Conservation (phyloP, 352 stramenopile species). For the Pythium aquatile region DNA sequence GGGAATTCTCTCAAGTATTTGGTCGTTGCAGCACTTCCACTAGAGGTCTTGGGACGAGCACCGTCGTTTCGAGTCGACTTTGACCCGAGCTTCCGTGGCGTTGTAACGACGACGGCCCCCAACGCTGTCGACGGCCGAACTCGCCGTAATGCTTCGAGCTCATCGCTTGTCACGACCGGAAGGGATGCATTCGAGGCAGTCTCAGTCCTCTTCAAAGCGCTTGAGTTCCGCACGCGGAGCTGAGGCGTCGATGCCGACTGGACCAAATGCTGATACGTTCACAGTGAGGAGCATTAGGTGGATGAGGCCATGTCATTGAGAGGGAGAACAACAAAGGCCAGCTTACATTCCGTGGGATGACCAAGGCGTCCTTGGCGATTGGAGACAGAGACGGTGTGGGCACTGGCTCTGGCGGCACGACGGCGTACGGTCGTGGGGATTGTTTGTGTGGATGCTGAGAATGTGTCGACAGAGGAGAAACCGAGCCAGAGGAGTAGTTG, state of each 20-base stretch:
- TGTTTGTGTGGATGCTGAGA: conserved; percentile 12
- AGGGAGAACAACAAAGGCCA: background rate
- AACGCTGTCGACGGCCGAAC: conserved; percentile 22
- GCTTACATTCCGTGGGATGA: conserved; percentile 25
- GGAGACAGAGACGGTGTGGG: conserved; percentile 16
- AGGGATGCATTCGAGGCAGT: background rate
- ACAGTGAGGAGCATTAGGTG: no score
- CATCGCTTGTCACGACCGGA: conserved; percentile 9
- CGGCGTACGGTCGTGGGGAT: conserved; percentile 20
- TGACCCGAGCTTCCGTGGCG: background rate
- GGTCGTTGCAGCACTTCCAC: background rate
- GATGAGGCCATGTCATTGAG: no score
- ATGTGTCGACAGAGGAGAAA: conserved; percentile 12
- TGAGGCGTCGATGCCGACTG: conserved; percentile 19
- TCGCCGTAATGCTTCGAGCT: conserved; percentile 15
- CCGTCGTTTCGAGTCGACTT: background rate
- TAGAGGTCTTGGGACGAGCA: conserved; percentile 8
- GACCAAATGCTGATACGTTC: conserved; percentile 8
- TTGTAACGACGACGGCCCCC: conserved; percentile 7
- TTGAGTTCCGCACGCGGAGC: conserved; percentile 17
- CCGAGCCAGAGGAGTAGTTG: background rate
- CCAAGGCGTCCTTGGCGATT: conserved; percentile 18
- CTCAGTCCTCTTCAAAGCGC: conserved; percentile 4
- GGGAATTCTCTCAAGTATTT: conserved; percentile 68
- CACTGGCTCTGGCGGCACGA: conserved; percentile 20